Conservation (phyloP, 1,139 yeast species). For the Diutina siamensis region DNA sequence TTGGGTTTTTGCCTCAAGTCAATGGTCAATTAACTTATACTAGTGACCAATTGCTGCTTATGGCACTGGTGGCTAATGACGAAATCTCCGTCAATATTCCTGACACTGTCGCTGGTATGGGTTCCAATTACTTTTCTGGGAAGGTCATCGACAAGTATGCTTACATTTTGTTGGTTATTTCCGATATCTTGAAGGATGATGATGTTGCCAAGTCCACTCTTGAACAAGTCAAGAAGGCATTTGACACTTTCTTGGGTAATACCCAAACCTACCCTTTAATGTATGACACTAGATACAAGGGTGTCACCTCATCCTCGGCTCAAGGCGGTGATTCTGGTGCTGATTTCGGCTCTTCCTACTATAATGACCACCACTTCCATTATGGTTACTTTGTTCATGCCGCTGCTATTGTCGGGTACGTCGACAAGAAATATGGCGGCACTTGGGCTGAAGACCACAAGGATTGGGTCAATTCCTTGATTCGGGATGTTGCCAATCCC, state of each 20-base stretch:
- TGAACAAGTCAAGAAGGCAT: slow-evolving; percentile 39
- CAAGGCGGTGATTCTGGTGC: slow-evolving; percentile 31
- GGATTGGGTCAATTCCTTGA: slow-evolving; percentile 51
- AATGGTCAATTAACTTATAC: slow-evolving; percentile 26
- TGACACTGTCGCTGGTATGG: slow-evolving; percentile 33
- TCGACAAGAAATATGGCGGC: slow-evolving; percentile 34
- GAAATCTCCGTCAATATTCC: slow-evolving; percentile 48
- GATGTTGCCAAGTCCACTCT: slow-evolving; percentile 38
- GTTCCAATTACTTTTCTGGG: slow-evolving; percentile 55
- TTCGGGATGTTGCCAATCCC: slow-evolving; percentile 75
- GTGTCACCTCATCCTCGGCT: slow-evolving; percentile 55
- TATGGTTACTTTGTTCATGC: slow-evolving; percentile 71
- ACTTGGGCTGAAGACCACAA: slow-evolving; percentile 4
- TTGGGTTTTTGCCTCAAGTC: slow-evolving; percentile 4
- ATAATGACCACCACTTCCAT: slow-evolving; percentile 74
- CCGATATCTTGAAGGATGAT: slow-evolving; percentile 47
- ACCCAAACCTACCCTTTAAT: slow-evolving; percentile 46
- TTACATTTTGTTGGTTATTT: slow-evolving; percentile 50
- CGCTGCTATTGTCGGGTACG: slow-evolving; percentile 61
- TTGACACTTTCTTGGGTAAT: slow-evolving; percentile 37
- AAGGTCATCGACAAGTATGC: slow-evolving; percentile 71
- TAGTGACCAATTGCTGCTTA: slow-evolving; percentile 35
- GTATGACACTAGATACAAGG: slow-evolving; percentile 58
- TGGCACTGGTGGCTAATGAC: slow-evolving; percentile 43
- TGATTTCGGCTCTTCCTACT: slow-evolving; percentile 51